Evolutionary conservation across 2,329 filamentous ascomycete genomes (phyloP), one percentile per base, ranked within the genome.

Genomic region (Tolypocladium album): DNA sequence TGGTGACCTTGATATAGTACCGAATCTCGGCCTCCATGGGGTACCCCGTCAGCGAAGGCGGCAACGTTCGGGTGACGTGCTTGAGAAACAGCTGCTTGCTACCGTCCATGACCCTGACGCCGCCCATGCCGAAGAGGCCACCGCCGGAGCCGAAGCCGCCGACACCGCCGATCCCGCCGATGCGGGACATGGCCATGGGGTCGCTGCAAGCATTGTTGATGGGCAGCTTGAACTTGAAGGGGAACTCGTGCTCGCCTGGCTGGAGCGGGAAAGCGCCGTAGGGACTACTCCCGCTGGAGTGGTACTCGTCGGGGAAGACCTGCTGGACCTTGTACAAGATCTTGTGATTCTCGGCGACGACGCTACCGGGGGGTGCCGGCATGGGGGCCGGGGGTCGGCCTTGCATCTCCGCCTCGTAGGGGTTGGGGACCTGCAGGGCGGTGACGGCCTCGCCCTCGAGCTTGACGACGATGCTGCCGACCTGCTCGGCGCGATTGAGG

Each of bases 1-100:
- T 86, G 0, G 94, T 97, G n/a, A 89, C 91, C 72, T 99, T 99
- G 70, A 97, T 82, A 71, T 90, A 99, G 75, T 99, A 99, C 66
- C 87, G 84, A 62, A 97, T 92, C 74, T 96, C 92, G 27, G 92
- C 93, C 72, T 92, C 86, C 39, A 88, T 88, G 0, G 90, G 90
- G 65, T 94, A 92, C 3, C 90, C 91, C n/a, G 83, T 89, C 59
- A 97, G 77, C 5, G 92, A 95, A 0, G 94, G 94, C 6, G 94
- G 94, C 13, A 99, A 79, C 0, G 92, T 96, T 66, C 86, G 86
- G 69, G 89, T 94, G 64, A 94, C 85, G 76, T 99, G 94, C 45
- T 71, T 71, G 57, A 86, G 80, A 67, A 82, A 79, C 60, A 87
- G 72, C 71, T 87, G 85, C 68, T 81, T 83, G 62, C 79, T 78